Evolutionary conservation across 192 early-diverging fungal species (phyloP), one percentile per base, ranked within the genome.

Genomic region (Pilobolus umbonatus): DNA sequence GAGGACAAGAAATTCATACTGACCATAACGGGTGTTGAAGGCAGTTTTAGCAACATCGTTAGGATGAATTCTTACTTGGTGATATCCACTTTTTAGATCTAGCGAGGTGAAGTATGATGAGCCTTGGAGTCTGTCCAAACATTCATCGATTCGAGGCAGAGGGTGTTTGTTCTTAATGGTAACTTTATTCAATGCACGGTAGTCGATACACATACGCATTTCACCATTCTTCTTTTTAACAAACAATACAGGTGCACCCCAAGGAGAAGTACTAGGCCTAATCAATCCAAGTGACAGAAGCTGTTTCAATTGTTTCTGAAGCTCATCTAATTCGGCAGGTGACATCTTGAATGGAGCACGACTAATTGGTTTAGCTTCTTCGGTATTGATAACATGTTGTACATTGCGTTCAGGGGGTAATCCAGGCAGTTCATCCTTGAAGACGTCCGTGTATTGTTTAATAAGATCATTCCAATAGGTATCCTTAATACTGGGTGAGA

Each of bases 181-280:
- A 1, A 67, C 30, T 29, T 44, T 63, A 56, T 88, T 85, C 31
- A 88, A 43, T 0, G 67, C 75, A 26, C 79, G 50, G 53, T 83
- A 85, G 39, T 80, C 80, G 0, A 83, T 39, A 24, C 79, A 81
- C 29, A 80, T 45, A 0, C 74, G 49, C 17, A 82, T n/a, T n/a
- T 45, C 19, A 4, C 43, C 43, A 2, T 45, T 2, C 9, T 45
- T 17, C 24, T 45, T 6, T 24, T 45, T 45, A 3, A 45, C 21
- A 45, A 45, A 45, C 4, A 45, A 9, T 4, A 45, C 43, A 22
- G 43, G 43, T 24, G 19, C 6, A 15, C 43, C 43, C 7, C 3
- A 45, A 24, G n/a, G 19, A 22, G 43, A 45, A 22, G 21, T 5
- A 2, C 10, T 22, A 3, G 43, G 43, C 24, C 24, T 22, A 22